These are phyloP conservation scores for Bruguiera parviflora DNA, from an alignment of 345 rosid species.

Conservation along the genomic window DNA sequence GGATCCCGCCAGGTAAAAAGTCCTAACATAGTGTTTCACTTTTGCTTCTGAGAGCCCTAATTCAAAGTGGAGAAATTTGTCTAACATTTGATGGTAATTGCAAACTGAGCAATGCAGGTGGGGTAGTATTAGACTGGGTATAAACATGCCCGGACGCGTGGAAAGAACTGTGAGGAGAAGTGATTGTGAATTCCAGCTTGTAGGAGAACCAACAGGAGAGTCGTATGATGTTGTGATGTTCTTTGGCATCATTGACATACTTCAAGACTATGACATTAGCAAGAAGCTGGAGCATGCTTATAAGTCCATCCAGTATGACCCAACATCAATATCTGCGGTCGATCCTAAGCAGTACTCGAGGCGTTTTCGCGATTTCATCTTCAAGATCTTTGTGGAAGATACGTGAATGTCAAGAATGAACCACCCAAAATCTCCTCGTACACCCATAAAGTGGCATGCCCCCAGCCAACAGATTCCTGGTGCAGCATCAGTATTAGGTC, in stretches of 20 bases:
- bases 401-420: conserved; percentile 12
- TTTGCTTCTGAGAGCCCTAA: too few relatives aligned
- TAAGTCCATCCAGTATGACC: conserved; percentile 81
- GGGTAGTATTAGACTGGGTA: conserved; percentile 67
- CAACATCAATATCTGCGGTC: conserved; percentile 76
- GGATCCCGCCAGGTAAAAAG: conserved; percentile 43
- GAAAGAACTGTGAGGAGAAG: conserved; percentile 65
- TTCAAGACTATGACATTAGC: conserved; percentile 89
- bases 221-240: conserved; percentile 72
- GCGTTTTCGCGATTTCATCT: conserved; percentile 77
- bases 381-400: conserved; percentile 66
- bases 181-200: conserved; percentile 53
- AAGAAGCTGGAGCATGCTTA: conserved; percentile 90
- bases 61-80: too few relatives aligned
- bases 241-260: conserved; percentile 86
- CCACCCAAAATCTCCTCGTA: neutral
- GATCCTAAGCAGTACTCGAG: conserved; percentile 82
- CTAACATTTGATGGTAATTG: neutral
- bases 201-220: conserved; percentile 79
- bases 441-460: neutral
- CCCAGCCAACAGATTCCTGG: too few relatives aligned
- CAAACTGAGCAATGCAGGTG: conserved; percentile 44
- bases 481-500: too few relatives aligned
- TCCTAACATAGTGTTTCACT: too few relatives aligned
- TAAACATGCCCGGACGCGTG: conserved; percentile 72